Conservation (phyloP, 2,329 filamentous ascomycete genomes). For the Neopestalotiopsis rosae region DNA sequence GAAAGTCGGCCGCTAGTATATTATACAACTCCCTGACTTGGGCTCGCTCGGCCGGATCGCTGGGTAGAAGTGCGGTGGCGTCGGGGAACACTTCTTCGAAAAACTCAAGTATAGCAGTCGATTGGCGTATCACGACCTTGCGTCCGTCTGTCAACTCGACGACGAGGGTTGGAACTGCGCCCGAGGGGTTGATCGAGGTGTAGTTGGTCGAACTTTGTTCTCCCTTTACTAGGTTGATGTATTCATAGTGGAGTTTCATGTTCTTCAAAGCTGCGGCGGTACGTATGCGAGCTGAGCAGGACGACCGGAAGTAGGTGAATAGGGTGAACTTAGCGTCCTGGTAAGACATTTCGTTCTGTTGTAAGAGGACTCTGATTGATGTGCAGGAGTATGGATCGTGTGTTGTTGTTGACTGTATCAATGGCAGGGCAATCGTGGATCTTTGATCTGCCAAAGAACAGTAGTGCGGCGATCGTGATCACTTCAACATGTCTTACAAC, state of each 20-base stretch:
- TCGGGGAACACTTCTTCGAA: constrained; percentile 10
- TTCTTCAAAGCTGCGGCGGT: constrained; percentile 12
- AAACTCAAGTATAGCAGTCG: constrained; percentile 12
- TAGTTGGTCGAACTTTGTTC: constrained; percentile 9
- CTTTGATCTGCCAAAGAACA: not conserved
- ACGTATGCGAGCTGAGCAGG: constrained; percentile 13
- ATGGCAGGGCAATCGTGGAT: too few species aligned
- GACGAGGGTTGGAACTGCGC: constrained; percentile 12
- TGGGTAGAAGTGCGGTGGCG: not conserved
- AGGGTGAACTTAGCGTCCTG: constrained; percentile 10
- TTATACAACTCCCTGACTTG: constrained; percentile 3
- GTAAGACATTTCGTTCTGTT: constrained; percentile 3
- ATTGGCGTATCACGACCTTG: constrained; percentile 8
- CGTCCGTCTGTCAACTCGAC: not conserved
- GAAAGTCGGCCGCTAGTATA: constrained; percentile 9
- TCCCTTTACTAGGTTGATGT: constrained; percentile 14
- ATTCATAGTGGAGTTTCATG: constrained; percentile 10
- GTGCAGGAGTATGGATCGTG: too few species aligned
- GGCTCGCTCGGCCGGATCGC: constrained; percentile 2
- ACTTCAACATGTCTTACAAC: not conserved
- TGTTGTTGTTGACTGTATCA: too few species aligned
- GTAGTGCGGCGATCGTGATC: not conserved
- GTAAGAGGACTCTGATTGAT: too few species aligned
- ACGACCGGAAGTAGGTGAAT: constrained; percentile 15
- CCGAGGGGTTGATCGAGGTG: constrained; percentile 5